A percentile compares a stretch with the other conserved stretches of the same genome.
These are phyloP conservation scores for Yamagishiella unicocca DNA, from an alignment of 139 green algal genomes.

Conservation along the genomic window DNA sequence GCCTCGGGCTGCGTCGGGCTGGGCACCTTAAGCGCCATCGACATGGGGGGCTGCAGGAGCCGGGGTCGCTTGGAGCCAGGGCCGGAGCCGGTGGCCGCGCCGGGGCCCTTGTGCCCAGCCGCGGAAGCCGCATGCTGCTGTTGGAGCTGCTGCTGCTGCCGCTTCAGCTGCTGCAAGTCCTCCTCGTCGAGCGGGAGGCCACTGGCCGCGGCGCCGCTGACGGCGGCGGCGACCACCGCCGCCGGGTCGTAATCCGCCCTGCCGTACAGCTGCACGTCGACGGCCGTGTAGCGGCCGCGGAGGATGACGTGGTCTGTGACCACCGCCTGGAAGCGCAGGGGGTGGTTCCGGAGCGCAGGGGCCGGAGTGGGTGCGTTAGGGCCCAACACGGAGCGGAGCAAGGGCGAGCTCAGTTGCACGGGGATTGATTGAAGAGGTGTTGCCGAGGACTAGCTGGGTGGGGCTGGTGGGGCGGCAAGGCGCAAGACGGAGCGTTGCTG, in stretches of 20 bases:
- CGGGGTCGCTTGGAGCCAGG: slow-evolving; percentile 14
- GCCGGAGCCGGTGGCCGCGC: background rate
- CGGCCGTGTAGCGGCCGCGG: slow-evolving; percentile 28
- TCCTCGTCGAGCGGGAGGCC: background rate
- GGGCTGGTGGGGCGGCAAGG: no score
- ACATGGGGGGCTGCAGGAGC: background rate
- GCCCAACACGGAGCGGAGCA: no score
- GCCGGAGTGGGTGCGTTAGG: no score
- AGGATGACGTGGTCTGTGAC: slow-evolving; percentile 47
- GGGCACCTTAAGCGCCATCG: background rate
- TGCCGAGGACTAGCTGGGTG: no score
- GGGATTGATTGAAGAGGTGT: no score
- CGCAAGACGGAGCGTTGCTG: no score
- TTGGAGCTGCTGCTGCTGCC: slow-evolving; percentile 14
- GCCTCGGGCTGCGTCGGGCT: background rate
- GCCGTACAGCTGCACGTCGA: slow-evolving; percentile 32
- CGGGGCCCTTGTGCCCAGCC: background rate
- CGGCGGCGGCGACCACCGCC: background rate
- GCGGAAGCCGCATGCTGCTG: background rate
- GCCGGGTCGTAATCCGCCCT: slow-evolving; percentile 14
- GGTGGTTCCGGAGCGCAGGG: no score
- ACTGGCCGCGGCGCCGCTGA: background rate
- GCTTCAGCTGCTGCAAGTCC: background rate
- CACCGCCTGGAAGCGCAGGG: background rate
- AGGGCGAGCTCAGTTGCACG: no score